Conservation (phyloP, 1,284 basidiomycete species). For the Marasmius tenuissimus region DNA sequence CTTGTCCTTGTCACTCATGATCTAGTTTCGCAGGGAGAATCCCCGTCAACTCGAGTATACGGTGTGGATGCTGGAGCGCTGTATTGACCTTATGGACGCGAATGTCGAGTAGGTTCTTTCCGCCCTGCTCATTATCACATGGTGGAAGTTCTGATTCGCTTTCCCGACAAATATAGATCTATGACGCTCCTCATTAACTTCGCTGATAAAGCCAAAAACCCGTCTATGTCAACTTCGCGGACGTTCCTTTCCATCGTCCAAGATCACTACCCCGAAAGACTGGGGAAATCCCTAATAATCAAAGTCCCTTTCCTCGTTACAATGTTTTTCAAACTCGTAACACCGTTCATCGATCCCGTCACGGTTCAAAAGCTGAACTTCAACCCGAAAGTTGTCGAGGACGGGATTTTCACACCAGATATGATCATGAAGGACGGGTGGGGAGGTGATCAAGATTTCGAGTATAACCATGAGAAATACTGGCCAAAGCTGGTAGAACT, state of each 20-base stretch:
- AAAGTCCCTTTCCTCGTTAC: constrained; percentile 84
- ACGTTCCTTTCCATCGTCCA: constrained; percentile 78
- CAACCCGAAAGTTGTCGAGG: constrained; percentile 61
- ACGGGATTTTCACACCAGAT: constrained; percentile 57
- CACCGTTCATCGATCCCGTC: constrained; percentile 77
- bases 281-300: constrained; percentile 81
- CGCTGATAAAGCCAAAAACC: constrained; percentile 77
- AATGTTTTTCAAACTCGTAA: constrained; percentile 82
- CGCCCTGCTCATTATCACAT: not conserved
- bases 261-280: constrained; percentile 89
- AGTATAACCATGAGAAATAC: constrained; percentile 73
- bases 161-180: constrained; percentile 49
- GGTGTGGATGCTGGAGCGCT: constrained; percentile 74
- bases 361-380: constrained; percentile 75
- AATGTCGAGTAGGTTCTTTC: constrained; percentile 65
- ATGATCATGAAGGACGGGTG: constrained; percentile 61
- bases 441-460: constrained; percentile 61
- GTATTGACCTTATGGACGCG: constrained; percentile 72
- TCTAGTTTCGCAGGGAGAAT: constrained; percentile 43
- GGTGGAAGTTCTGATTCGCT: not conserved
- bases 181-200: constrained; percentile 72
- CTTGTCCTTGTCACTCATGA: not conserved
- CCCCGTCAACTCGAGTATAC: constrained; percentile 74
- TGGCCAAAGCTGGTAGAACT: constrained; percentile 66
- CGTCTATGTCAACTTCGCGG: constrained; percentile 64